Conservation (phyloP, 2,329 filamentous ascomycete genomes). For the Neopestalotiopsis sp. region DNA sequence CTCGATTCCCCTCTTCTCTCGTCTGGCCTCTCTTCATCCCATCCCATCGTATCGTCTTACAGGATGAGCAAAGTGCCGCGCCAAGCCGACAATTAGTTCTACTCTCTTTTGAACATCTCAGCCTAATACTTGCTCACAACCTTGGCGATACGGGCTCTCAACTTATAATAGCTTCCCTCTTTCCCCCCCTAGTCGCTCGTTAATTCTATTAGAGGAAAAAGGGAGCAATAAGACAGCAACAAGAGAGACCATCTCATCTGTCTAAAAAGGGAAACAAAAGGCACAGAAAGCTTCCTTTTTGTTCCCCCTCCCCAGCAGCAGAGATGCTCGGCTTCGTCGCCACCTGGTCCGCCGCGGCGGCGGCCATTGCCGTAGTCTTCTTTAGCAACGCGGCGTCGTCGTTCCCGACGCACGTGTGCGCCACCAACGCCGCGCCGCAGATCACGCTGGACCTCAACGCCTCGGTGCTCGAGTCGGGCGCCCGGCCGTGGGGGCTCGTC, state of each 20-base stretch:
- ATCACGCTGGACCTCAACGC: background rate
- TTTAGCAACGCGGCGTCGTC: background rate
- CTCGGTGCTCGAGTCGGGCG: background rate
- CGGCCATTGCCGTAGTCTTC: conserved; percentile 11
- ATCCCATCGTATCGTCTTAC: background rate
- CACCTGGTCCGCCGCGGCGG: conserved; percentile 7
- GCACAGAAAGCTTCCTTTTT: too few species aligned
- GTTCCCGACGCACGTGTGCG: conserved; percentile 16
- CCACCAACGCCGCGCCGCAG: conserved; percentile 15
- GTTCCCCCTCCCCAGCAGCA: background rate
- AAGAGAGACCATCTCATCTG: background rate
- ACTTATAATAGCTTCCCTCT: background rate
- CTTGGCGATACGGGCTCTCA: background rate
- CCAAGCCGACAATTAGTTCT: background rate
- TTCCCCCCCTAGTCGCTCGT: background rate
- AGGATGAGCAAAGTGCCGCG: background rate
- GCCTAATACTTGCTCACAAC: background rate
- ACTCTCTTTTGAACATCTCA: background rate
- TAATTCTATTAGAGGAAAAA: background rate
- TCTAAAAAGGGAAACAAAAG: too few species aligned
- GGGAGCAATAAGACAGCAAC: background rate
- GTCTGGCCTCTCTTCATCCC: background rate
- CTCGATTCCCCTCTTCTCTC: background rate
- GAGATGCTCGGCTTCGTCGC: conserved; percentile 4
- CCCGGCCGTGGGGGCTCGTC: conserved; percentile 8